A percentile compares a stretch with the other conserved stretches of the same genome.
Evolutionary conservation across 768 basidiomycete species (phyloP).

Genomic region (Cyclocybe cylindracea): DNA sequence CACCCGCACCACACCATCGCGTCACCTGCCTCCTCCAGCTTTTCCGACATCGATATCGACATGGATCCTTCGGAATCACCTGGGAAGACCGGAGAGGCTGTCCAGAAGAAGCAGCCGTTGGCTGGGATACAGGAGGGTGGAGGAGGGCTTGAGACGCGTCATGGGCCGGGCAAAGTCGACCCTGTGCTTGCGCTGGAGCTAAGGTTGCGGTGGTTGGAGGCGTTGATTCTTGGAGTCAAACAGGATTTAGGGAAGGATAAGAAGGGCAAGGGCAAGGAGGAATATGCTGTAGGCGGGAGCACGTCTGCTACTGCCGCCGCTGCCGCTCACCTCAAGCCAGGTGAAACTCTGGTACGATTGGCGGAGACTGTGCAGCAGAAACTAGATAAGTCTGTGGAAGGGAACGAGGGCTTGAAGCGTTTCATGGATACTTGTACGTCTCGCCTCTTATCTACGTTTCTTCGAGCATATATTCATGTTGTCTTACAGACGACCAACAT

Average conservation of each 20-base stretch:
- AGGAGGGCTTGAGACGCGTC: slow-evolving; percentile 1
- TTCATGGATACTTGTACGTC: slow-evolving; percentile 76
- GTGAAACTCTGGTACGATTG: slow-evolving; percentile 58
- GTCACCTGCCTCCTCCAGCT: slow-evolving; percentile 16
- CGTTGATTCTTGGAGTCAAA: slow-evolving; percentile 67
- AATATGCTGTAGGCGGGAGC: slow-evolving; percentile 9
- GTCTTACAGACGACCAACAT: slow-evolving; percentile 67
- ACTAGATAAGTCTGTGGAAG: slow-evolving; percentile 58
- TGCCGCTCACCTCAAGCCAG: slow-evolving; percentile 41
- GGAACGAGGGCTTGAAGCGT: slow-evolving; percentile 69
- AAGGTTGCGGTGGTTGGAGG: slow-evolving; percentile 79
- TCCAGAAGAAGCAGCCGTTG: not conserved
- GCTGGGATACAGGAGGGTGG: slow-evolving; percentile 5
- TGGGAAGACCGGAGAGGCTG: slow-evolving; percentile 1
- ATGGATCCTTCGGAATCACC: slow-evolving; percentile 8
- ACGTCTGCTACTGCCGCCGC: slow-evolving; percentile 16
- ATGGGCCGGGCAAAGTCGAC: slow-evolving; percentile 44
- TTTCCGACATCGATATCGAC: slow-evolving; percentile 18
- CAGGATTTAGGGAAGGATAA: slow-evolving; percentile 23
- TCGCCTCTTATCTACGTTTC: slow-evolving; percentile 1
- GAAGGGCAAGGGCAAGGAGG: slow-evolving; percentile 41
- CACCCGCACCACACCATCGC: slow-evolving; percentile 17
- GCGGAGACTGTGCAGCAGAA: slow-evolving; percentile 62
- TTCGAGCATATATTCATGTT: not conserved
- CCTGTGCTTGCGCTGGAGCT: slow-evolving; percentile 73